phyloP scores from a whole-genome alignment of 2,329 filamentous ascomycete genomes.

The Alternaria consortialis region DNA sequence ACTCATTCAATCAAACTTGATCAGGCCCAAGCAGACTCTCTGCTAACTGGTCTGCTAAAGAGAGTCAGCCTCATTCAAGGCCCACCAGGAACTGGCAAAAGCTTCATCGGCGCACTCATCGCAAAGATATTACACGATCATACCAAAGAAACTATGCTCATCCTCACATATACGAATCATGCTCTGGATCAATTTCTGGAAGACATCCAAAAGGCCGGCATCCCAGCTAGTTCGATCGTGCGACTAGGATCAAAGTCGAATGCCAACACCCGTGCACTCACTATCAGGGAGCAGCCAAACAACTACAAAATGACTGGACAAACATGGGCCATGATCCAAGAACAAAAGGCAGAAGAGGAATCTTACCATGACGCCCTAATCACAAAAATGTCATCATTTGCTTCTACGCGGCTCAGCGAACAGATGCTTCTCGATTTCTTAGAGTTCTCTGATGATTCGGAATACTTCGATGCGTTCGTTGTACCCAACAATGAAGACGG shows the following conservation, averaged over 20 bases:
- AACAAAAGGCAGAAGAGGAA: conserved; percentile 50
- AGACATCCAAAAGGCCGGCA: conserved; percentile 69
- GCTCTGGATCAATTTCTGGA: conserved; percentile 62
- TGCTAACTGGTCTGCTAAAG: conserved; percentile 63
- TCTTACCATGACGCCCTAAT: conserved; percentile 36
- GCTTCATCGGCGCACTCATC: conserved; percentile 71
- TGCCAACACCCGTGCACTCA: conserved; percentile 58
- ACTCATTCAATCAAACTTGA: conserved; percentile 54
- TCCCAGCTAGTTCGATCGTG: conserved; percentile 61
- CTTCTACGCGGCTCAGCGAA: conserved; percentile 5
- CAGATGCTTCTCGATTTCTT: conserved; percentile 55
- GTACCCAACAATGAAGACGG: conserved; percentile 59
- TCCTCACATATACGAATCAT: conserved; percentile 73
- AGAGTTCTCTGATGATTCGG: conserved; percentile 63
- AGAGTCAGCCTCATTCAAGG: conserved; percentile 73
- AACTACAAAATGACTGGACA: conserved; percentile 43
- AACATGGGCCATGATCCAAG: conserved; percentile 56
- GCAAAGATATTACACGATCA: conserved; percentile 64
- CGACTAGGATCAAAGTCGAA: conserved; percentile 71
- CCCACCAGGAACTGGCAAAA: conserved; percentile 81
- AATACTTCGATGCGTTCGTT: conserved; percentile 66
- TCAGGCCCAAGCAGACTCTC: conserved; percentile 64
- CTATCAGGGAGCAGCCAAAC: conserved; percentile 55
- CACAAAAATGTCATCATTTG: conserved; percentile 22
- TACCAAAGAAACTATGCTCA: conserved; percentile 64